Percentiles rank a stretch among this genome's conserved stretches.
Conservation (phyloP, 306 rosid genomes). For the Citrullus amarus region DNA sequence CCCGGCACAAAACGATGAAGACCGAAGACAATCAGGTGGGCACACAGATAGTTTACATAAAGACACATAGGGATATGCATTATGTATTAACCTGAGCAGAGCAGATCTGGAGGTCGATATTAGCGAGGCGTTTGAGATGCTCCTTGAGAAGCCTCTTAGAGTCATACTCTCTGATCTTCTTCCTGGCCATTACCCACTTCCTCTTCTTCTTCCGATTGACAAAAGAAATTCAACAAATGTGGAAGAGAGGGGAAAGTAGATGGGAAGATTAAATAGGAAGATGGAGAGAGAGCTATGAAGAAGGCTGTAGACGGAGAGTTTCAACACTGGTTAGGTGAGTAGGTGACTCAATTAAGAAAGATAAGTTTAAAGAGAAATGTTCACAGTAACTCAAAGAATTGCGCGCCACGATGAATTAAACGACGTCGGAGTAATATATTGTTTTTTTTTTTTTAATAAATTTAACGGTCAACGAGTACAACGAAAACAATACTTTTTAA, state of each 20-base stretch:
- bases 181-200: conserved; percentile 47
- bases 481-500: neutral
- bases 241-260: neutral
- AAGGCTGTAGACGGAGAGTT: neutral
- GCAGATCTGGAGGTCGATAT: conserved; percentile 47
- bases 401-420: neutral
- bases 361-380: no score
- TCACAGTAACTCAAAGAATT: neutral
- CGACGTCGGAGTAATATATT: neutral
- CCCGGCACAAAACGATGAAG: neutral
- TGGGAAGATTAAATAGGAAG: neutral
- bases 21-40: neutral
- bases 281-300: neutral
- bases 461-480: neutral
- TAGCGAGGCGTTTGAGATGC: conserved; percentile 54
- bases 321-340: neutral
- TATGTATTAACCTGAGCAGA: conserved; percentile 41
- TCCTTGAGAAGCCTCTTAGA: conserved; percentile 70
- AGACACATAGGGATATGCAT: no score
- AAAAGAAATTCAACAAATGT: neutral
- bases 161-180: conserved; percentile 84
- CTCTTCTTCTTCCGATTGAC: neutral
- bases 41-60: neutral
- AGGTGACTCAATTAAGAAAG: neutral
- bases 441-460: no score